Evolutionary conservation across 768 basidiomycete species (phyloP), one percentile per base, ranked within the genome.

Genomic region (Mycena metata): DNA sequence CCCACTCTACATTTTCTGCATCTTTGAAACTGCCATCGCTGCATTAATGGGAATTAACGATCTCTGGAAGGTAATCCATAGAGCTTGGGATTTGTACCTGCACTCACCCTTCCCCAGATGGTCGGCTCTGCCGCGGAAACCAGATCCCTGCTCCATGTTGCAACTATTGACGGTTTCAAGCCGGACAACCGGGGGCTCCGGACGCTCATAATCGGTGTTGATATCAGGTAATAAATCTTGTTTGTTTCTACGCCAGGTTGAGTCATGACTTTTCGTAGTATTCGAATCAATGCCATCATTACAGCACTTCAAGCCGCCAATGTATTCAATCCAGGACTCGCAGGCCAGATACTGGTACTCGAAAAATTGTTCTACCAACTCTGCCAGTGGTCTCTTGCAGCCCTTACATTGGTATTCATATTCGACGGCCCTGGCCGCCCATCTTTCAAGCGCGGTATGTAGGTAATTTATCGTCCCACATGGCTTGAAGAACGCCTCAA

Each of bases 151-250:
- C 55, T 65, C 2, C 17, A 65, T 65, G 23, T 65, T 5, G 30
- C 55, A 15, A 65, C 64, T 5, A 11, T 65, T 3, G 54, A 65
- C 17, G 64, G 64, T 11, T 65, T 65, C 39, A 23, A 23, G 17
- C 17, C 46, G 8, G 57, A 65, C 33, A 46, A 49, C 23, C 43
- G 55, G 19, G 24, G 57, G 1, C 23, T 33, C 7, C 7, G 60
- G 10, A 50, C 64, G 3, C 17, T 65, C 17, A 17, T 65, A 15
- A 11, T 56, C 7, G 55, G 64, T 8, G 55, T 39, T 5, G 56
- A 65, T 46, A 56, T 64, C 54, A 64, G 46, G 47, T 36, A 36
- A 15, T 15, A 21, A 9, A 33, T 36, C n/a, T n/a, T 13, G 6
- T 19, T 39, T 39, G 36, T 19, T 41, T 7, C 16, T 39, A n/a